phyloP scores from a whole-genome alignment of 2,329 filamentous ascomycete species.

The Cladophialophora yegresii region DNA sequence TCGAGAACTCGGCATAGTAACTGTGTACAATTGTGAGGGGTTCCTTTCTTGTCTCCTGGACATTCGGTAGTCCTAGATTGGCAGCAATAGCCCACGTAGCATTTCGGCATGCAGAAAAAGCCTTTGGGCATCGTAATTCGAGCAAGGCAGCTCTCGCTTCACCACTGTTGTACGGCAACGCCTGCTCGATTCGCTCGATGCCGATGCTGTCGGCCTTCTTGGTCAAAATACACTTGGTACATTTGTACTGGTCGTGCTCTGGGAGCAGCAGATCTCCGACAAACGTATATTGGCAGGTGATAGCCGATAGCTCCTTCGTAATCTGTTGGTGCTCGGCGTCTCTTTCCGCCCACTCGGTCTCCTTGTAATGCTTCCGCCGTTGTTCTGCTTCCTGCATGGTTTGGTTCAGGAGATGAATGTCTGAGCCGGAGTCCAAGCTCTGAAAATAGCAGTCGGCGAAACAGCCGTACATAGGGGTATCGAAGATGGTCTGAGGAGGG shows the following conservation, averaged over 20 bases:
- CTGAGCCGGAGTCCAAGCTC: constrained; percentile 30
- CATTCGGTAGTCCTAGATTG: constrained; percentile 41
- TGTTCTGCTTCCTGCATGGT: constrained; percentile 41
- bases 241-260: constrained; percentile 13
- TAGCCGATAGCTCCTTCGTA: constrained; percentile 7
- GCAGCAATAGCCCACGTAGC: constrained; percentile 54
- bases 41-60: constrained; percentile 3
- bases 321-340: constrained; percentile 12
- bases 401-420: constrained; percentile 39
- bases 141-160: constrained; percentile 49
- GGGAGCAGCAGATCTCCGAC: constrained; percentile 4
- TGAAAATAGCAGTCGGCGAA: constrained; percentile 54
- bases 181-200: constrained; percentile 18
- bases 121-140: constrained; percentile 52
- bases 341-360: constrained; percentile 42
- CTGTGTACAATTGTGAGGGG: constrained; percentile 40
- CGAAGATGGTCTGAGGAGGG: constrained; percentile 51
- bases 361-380: constrained; percentile 40
- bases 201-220: constrained; percentile 9
- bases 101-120: constrained; percentile 55
- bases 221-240: constrained; percentile 17
- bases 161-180: constrained; percentile 40
- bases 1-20: constrained; percentile 41
- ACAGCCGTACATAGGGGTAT: constrained; percentile 46
- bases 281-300: constrained; percentile 3